Percentiles rank a stretch among this genome's conserved stretches.
phyloP scores from a whole-genome alignment of 441 rosid species.

The Pelargonium cotyledonis region DNA sequence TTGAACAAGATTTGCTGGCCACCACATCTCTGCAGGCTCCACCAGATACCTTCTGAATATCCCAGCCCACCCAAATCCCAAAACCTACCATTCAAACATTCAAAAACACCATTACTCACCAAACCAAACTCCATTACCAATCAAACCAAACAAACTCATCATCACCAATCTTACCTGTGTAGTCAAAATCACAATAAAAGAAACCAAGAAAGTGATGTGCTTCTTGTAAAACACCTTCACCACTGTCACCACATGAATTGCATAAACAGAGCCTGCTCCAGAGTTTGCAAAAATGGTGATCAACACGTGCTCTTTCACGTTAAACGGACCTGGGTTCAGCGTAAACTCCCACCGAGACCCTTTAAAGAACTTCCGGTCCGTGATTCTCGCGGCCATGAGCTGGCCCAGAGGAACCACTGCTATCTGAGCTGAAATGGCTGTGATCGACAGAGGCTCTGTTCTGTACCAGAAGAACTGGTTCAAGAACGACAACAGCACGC shows the following conservation, averaged over 20 bases:
- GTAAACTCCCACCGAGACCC: constrained; percentile 52
- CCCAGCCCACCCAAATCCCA: constrained; percentile 94
- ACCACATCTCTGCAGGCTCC: constrained; percentile 96
- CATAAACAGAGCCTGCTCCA: constrained; percentile 70
- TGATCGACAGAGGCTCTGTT: constrained; percentile 34
- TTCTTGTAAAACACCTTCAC: constrained; percentile 1
- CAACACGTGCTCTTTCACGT: constrained; percentile 78
- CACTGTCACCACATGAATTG: constrained; percentile 31
- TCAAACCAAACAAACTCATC: background rate
- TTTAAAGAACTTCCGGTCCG: constrained; percentile 49
- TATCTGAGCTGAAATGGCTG: constrained; percentile 70
- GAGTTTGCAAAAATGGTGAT: constrained; percentile 74
- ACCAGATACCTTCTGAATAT: constrained; percentile 75
- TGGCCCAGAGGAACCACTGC: constrained; percentile 72
- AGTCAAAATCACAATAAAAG: background rate
- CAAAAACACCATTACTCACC: background rate
- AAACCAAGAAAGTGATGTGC: constrained; percentile 2
- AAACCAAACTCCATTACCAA: background rate
- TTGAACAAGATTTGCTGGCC: constrained; percentile 79
- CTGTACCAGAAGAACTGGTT: constrained; percentile 48
- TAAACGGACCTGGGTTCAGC: constrained; percentile 75
- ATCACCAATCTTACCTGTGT: background rate
- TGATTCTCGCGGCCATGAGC: constrained; percentile 57
- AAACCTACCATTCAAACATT: constrained; percentile 34
- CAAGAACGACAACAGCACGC: constrained; percentile 43